Percentiles rank a stretch among this genome's conserved stretches.
Evolutionary conservation across 805 yeast species (phyloP).

Genomic region (Saccharomycopsis sp.): DNA sequence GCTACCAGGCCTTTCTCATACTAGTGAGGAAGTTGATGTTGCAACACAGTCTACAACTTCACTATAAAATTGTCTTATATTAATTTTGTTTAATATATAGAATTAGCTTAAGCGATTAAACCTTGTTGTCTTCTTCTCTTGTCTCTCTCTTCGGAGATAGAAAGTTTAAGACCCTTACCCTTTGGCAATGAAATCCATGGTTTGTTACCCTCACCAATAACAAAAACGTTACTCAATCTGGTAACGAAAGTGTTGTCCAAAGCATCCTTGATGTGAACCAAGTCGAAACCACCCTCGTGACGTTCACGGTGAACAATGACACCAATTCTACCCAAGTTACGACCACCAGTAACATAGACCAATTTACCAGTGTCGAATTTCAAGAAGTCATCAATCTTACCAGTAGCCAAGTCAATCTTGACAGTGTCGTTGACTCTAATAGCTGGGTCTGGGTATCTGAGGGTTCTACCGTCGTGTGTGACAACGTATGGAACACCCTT

Average conservation of each 20-base stretch:
- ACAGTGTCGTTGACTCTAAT: constrained; percentile 97
- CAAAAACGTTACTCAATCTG: constrained; percentile 88
- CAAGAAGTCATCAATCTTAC: constrained; percentile 85
- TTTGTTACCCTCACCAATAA: constrained; percentile 93
- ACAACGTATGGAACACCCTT: constrained; percentile 97
- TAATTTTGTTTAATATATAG: constrained; percentile 7
- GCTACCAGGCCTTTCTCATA: too few relatives aligned
- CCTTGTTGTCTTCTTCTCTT: constrained; percentile 85
- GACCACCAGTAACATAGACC: constrained; percentile 95
- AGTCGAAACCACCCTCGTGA: constrained; percentile 98
- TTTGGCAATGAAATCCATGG: constrained; percentile 93
- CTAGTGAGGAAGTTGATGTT: too few relatives aligned
- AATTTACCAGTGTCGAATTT: constrained; percentile 89
- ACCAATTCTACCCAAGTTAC: constrained; percentile 98
- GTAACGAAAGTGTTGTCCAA: constrained; percentile 94
- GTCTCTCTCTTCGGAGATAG: constrained; percentile 97
- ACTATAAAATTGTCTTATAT: too few relatives aligned
- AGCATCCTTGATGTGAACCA: constrained; percentile 93
- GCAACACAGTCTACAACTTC: too few relatives aligned
- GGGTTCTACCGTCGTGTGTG: constrained; percentile 99
- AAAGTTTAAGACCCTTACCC: constrained; percentile 98
- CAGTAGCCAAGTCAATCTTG: constrained; percentile 92
- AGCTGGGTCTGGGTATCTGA: constrained; percentile 98
- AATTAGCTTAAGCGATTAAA: constrained; percentile 27
- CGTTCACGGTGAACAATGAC: constrained; percentile 92